Evolutionary conservation across 495 filamentous ascomycete genomes (phyloP).

Genomic region (Hypoxylon intermedium): DNA sequence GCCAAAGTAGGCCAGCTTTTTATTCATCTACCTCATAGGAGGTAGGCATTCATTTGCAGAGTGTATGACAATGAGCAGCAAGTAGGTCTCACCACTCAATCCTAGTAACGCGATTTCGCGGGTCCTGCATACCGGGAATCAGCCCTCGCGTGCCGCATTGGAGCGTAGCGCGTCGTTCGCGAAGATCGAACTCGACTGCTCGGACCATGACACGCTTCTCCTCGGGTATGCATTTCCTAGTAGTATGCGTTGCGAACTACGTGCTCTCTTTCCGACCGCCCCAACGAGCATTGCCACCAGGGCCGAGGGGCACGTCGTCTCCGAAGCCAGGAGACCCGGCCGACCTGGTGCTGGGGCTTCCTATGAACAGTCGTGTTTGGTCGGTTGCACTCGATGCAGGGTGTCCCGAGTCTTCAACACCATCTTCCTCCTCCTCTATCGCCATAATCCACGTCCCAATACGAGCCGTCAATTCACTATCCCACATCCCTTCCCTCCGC

Average conservation of each 20-base stretch:
- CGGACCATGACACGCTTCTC: slow-evolving; percentile 62
- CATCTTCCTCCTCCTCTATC: slow-evolving; percentile 62
- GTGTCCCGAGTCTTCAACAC: slow-evolving; percentile 39
- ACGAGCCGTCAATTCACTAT: slow-evolving; percentile 62
- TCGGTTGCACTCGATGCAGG: slow-evolving; percentile 41
- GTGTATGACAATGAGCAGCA: not conserved
- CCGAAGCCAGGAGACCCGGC: slow-evolving; percentile 44
- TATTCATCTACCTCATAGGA: not conserved
- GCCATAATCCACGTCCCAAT: slow-evolving; percentile 62
- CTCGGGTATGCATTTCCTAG: slow-evolving; percentile 46
- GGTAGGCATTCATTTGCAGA: not conserved
- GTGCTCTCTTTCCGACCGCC: slow-evolving; percentile 44
- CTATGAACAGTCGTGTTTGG: slow-evolving; percentile 40
- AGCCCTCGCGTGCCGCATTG: slow-evolving; percentile 59
- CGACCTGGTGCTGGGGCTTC: slow-evolving; percentile 36
- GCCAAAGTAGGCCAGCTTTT: slow-evolving; percentile 9
- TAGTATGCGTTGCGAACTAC: slow-evolving; percentile 22
- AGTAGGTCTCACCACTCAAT: slow-evolving; percentile 52
- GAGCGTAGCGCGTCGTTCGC: slow-evolving; percentile 53
- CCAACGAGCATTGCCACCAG: slow-evolving; percentile 52
- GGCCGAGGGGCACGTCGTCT: slow-evolving; percentile 48
- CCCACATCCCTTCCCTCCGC: slow-evolving; percentile 69
- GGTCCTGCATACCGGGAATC: slow-evolving; percentile 53
- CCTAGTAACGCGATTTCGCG: slow-evolving; percentile 50
- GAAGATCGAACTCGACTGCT: slow-evolving; percentile 61